These are phyloP conservation scores for Diaporthe longicolla DNA, from an alignment of 2,329 filamentous ascomycete species.

Conservation along the genomic window DNA sequence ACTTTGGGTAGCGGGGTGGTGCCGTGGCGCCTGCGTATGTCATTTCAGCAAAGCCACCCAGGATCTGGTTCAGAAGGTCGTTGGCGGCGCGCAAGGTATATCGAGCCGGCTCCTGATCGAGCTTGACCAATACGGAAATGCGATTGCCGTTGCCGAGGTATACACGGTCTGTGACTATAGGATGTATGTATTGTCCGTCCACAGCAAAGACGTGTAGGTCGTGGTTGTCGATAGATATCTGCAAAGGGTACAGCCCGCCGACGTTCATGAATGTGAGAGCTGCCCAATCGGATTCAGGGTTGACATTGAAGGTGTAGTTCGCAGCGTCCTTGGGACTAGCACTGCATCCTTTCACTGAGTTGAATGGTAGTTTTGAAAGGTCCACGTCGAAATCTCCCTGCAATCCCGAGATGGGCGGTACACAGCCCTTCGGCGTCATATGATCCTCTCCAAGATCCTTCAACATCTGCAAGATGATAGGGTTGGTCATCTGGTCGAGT, in stretches of 20 bases:
- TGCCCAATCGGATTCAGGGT: neutral
- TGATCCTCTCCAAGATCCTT: constrained; percentile 18
- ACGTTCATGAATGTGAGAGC: constrained; percentile 3
- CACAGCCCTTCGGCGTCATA: constrained; percentile 6
- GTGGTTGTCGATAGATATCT: constrained; percentile 11
- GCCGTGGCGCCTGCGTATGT: no score
- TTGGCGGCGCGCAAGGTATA: no score
- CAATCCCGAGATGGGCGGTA: constrained; percentile 13
- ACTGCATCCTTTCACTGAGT: constrained; percentile 2
- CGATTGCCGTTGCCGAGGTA: no score
- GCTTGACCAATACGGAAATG: no score
- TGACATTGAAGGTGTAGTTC: constrained; percentile 6
- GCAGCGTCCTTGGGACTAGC: neutral
- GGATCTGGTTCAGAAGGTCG: no score
- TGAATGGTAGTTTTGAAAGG: constrained; percentile 8
- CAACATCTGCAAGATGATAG: constrained; percentile 9
- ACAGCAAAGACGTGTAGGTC: constrained; percentile 17
- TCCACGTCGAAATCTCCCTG: constrained; percentile 18
- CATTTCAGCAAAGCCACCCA: no score
- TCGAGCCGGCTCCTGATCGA: no score
- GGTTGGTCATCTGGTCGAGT: no score
- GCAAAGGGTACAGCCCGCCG: constrained; percentile 12
- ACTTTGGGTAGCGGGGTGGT: neutral
- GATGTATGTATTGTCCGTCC: constrained; percentile 1
- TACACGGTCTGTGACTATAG: no score